Percentiles rank a stretch among this genome's conserved stretches.
Conservation (phyloP, 352 stramenopile species). For the Lagenidium sp. region DNA sequence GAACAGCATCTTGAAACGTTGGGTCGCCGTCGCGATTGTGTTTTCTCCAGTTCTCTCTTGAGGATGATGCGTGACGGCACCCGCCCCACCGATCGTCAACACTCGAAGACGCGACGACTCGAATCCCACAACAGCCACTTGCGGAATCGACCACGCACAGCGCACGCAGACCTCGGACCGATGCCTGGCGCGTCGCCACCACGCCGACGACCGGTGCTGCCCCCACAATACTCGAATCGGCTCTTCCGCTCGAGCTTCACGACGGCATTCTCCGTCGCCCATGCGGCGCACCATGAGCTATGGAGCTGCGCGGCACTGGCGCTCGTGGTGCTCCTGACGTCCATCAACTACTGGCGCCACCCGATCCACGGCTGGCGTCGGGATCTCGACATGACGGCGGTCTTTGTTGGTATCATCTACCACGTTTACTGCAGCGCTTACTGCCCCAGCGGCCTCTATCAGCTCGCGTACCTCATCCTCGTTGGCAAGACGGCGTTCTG, state of each 20-base stretch:
- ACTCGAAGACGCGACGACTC: too few relatives aligned
- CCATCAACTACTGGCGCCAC: constrained; percentile 80
- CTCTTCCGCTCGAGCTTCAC: constrained; percentile 70
- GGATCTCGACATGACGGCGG: constrained; percentile 54
- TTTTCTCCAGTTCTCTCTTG: too few relatives aligned
- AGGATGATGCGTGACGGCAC: too few relatives aligned
- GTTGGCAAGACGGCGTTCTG: constrained; percentile 62
- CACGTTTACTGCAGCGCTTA: constrained; percentile 54
- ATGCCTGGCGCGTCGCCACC: too few relatives aligned
- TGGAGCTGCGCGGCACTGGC: constrained; percentile 55
- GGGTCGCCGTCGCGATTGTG: too few relatives aligned
- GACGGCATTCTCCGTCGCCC: constrained; percentile 50
- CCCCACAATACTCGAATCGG: constrained; percentile 49
- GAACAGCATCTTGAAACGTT: too few relatives aligned
- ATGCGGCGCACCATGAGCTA: constrained; percentile 39
- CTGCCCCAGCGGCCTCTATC: constrained; percentile 42
- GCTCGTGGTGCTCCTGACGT: constrained; percentile 68
- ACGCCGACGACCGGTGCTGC: constrained; percentile 60
- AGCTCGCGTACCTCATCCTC: constrained; percentile 51
- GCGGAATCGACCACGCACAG: too few relatives aligned
- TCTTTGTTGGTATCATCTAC: constrained; percentile 45
- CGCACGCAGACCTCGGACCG: too few relatives aligned
- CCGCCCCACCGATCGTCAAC: too few relatives aligned
- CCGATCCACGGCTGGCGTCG: constrained; percentile 68
- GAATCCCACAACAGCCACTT: too few relatives aligned